Evolutionary conservation across 2,329 filamentous ascomycete species (phyloP).

Genomic region (Aspergillus chevalieri): DNA sequence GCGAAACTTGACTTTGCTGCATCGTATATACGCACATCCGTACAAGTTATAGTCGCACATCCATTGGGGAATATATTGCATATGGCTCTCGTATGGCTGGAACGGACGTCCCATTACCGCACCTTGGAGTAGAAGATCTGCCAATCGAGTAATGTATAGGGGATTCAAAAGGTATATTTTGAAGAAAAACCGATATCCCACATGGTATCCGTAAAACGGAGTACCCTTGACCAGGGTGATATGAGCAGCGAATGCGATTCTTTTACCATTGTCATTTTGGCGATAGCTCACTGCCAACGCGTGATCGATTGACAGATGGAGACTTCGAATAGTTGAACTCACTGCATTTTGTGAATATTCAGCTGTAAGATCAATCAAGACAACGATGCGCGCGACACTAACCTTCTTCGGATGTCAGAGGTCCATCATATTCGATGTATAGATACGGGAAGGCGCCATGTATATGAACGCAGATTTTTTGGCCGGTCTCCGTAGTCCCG

Average conservation of each 20-base stretch:
- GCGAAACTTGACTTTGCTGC: conserved; percentile 64
- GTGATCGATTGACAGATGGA: conserved; percentile 85
- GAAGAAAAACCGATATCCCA: conserved; percentile 83
- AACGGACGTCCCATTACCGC: conserved; percentile 76
- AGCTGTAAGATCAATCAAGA: neutral
- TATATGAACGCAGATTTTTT: conserved; percentile 92
- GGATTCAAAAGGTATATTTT: conserved; percentile 95
- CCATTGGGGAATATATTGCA: conserved; percentile 90
- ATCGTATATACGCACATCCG: conserved; percentile 81
- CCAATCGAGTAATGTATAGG: conserved; percentile 74
- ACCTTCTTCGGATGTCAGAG: conserved; percentile 63
- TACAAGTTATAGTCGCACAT: conserved; percentile 99
- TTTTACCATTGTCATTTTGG: conserved; percentile 63
- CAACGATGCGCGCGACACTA: conserved; percentile 21
- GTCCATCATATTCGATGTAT: conserved; percentile 79
- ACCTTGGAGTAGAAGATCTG: conserved; percentile 81
- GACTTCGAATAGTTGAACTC: conserved; percentile 64
- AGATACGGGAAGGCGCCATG: conserved; percentile 94
- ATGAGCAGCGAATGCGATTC: conserved; percentile 72
- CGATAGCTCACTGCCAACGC: conserved; percentile 81
- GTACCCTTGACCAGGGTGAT: conserved; percentile 88
- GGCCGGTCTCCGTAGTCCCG: conserved; percentile 85
- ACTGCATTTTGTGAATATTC: conserved; percentile 45
- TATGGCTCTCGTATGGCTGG: conserved; percentile 88
- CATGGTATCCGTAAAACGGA: conserved; percentile 92